Evolutionary conservation across 352 stramenopile genomes (phyloP), one percentile per base, ranked within the genome.

Genomic region (Thalassiosira exigua): DNA sequence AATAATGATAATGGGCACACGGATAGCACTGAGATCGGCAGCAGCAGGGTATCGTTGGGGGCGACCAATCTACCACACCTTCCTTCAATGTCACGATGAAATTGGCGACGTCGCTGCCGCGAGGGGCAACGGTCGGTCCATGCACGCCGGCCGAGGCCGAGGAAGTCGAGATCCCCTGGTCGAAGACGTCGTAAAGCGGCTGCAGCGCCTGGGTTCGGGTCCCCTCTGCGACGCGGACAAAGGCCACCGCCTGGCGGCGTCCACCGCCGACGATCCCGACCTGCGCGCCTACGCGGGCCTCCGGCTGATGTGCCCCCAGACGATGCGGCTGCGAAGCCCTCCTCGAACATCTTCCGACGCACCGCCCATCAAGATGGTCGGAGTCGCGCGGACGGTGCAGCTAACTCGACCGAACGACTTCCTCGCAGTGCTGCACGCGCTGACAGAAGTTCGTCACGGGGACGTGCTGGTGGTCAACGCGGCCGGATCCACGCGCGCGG

Each of bases 211-310:
- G 19, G 59, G 66, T 32, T 57, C 72, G n/a, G 69, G 72, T 33
- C 39, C 74, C 32, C 54, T 86, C 33, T 86, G 79, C 44, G 79
- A 86, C 65, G 75, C 79, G n/a, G 72, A 86, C 29, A 86, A 86
- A 53, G 32, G 36, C 14, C 46, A 74, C 22, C 41, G 24, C 41
- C 39, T 53, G 19, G 26, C 39, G 39, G 66, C 54, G 60, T 62
- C 24, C 1, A 58, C 52, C 29, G 75, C 44, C 57, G 48, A 68
- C 36, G 22, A 69, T 50, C 29, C 61, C 3, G 24, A 72, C 11
- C 46, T 71, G 42, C 39, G 54, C 42, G 12, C n/a, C 9, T 77
- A 82, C 26, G 36, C 46, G 26, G 54, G 65, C 17, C 53, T 85
- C 14, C 52, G 42, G n/a, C 33, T 85, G 30, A 82, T 85, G 71